Percentiles rank a stretch among this genome's conserved stretches.
Evolutionary conservation across 257 asterid genomes (phyloP).

Genomic region (Datura wrightii): DNA sequence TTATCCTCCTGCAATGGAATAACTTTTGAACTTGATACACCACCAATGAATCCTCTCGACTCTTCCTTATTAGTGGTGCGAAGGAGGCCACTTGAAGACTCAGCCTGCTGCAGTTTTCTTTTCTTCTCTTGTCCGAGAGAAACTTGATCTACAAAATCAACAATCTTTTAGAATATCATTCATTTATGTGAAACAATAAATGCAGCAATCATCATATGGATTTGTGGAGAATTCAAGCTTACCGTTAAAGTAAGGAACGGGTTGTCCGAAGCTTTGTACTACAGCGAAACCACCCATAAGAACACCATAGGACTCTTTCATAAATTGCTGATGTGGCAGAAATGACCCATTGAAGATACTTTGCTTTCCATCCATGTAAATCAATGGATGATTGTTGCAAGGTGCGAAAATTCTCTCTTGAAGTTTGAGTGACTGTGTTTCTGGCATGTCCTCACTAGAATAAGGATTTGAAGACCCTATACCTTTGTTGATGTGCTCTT

Average conservation of each 20-base stretch:
- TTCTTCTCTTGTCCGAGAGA: too few species aligned
- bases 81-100: constrained; percentile 16
- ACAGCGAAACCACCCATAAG: not conserved
- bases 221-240: constrained; percentile 31
- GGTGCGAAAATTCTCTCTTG: not conserved
- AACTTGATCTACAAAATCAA: constrained; percentile 33
- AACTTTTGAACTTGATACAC: not conserved
- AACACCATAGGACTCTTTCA: not conserved
- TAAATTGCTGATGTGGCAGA: not conserved
- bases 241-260: not conserved
- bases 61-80: constrained; percentile 23
- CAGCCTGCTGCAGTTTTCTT: not conserved
- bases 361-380: constrained; percentile 44
- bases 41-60: constrained; percentile 28
- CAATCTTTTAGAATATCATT: not conserved
- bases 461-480: not conserved
- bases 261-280: not conserved
- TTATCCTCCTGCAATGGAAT: not conserved
- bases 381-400: constrained; percentile 40
- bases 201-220: too few species aligned
- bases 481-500: not conserved
- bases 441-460: not conserved
- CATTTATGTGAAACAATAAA: not conserved
- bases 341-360: not conserved
- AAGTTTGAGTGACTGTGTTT: not conserved